phyloP scores from a whole-genome alignment of 2,329 filamentous ascomycete genomes.

The Macrophomina pseudophaseolina region DNA sequence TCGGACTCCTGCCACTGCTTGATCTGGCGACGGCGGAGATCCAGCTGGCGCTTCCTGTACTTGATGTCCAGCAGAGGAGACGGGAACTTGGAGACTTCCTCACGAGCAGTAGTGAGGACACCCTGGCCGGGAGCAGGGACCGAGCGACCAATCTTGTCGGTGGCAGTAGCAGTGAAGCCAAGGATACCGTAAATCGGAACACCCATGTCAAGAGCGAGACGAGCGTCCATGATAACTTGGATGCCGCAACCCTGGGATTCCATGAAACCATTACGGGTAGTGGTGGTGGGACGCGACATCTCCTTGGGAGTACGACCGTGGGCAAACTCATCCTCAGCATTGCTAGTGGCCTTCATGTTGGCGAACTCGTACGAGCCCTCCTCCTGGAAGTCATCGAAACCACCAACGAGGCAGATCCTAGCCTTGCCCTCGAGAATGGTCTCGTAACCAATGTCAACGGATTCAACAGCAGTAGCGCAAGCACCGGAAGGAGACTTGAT shows the following conservation, averaged over 20 bases:
- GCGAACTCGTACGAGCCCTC: constrained; percentile 99
- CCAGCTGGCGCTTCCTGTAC: constrained; percentile 93
- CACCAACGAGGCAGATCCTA: constrained; percentile 94
- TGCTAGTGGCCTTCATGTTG: constrained; percentile 99
- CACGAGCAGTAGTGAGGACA: constrained; percentile 93
- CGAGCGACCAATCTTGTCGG: constrained; percentile 98
- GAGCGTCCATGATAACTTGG: constrained; percentile 97
- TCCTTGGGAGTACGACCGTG: constrained; percentile 94
- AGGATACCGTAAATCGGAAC: constrained; percentile 96
- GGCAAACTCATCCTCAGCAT: constrained; percentile 92
- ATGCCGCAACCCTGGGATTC: constrained; percentile 98
- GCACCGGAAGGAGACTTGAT: constrained; percentile 99
- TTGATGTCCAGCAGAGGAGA: constrained; percentile 97
- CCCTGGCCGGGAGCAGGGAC: constrained; percentile 96
- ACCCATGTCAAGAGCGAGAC: constrained; percentile 96
- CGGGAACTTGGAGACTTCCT: constrained; percentile 88
- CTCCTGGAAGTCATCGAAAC: constrained; percentile 98
- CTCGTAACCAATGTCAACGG: constrained; percentile 95
- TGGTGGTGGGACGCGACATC: constrained; percentile 97
- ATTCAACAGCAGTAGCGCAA: constrained; percentile 96
- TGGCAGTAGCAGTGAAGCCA: constrained; percentile 91
- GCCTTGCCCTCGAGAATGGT: constrained; percentile 99
- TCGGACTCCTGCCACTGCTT: constrained; percentile 97
- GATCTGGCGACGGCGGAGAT: constrained; percentile 91
- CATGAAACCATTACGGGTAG: constrained; percentile 98